These are phyloP conservation scores for Solanum hybrid DNA, from an alignment of 305 asterid genomes.

Conservation along the genomic window DNA sequence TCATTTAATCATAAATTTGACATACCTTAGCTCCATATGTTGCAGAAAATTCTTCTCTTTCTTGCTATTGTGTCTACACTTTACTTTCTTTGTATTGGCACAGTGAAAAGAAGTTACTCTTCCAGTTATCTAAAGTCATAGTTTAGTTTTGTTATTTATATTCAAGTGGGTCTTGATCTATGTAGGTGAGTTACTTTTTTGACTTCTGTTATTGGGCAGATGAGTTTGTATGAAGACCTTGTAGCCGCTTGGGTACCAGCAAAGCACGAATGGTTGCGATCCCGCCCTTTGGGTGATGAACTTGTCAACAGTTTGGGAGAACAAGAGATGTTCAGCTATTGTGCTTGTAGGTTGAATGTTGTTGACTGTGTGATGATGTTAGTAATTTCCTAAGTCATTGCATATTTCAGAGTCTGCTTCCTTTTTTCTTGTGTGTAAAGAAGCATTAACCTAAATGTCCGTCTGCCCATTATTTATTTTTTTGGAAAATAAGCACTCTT, in stretches of 20 bases:
- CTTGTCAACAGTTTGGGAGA: slow-evolving; percentile 63
- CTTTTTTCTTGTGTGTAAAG: background rate
- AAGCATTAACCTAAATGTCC: background rate
- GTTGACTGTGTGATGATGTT: slow-evolving; percentile 19
- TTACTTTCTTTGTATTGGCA: slow-evolving; percentile 4
- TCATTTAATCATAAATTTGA: background rate
- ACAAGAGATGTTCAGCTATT: slow-evolving; percentile 79
- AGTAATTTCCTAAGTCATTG: background rate
- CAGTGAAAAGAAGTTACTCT: background rate
- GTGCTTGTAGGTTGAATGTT: slow-evolving; percentile 70
- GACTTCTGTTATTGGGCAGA: slow-evolving; percentile 37
- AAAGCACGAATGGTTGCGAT: slow-evolving; percentile 79
- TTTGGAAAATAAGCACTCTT: background rate
- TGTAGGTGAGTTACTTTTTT: background rate
- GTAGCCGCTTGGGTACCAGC: slow-evolving; percentile 98
- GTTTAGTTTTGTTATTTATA: slow-evolving; percentile 4
- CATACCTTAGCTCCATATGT: background rate
- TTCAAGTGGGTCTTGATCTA: background rate
- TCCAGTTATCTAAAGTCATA: background rate
- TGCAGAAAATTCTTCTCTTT: slow-evolving; percentile 6
- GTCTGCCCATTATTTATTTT: background rate
- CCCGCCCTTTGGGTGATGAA: slow-evolving; percentile 70
- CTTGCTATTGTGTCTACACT: slow-evolving; percentile 6
- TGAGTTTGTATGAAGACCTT: slow-evolving; percentile 95
- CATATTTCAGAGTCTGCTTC: slow-evolving; percentile 11